phyloP scores from a whole-genome alignment of 768 basidiomycete genomes.

The Pholiota microspora region DNA sequence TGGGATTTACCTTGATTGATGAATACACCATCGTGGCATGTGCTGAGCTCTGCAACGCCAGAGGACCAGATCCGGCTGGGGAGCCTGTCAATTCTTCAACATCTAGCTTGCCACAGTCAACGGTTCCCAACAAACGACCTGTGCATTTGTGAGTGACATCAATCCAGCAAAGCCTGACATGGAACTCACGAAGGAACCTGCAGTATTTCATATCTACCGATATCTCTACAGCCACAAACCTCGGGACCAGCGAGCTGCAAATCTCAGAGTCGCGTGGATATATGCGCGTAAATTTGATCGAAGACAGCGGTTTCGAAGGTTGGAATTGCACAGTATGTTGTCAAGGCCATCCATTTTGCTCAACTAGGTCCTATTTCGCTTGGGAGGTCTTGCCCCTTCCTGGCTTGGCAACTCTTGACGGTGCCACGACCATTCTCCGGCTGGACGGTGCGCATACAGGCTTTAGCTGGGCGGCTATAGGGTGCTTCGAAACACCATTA shows the following conservation, averaged over 20 bases:
- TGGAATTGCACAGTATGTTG: background rate
- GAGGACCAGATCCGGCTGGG: constrained; percentile 35
- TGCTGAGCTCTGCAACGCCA: constrained; percentile 36
- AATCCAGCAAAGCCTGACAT: too few species aligned
- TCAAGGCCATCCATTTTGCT: background rate
- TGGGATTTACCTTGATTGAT: background rate
- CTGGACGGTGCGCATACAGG: background rate
- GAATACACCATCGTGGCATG: constrained; percentile 39
- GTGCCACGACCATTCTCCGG: background rate
- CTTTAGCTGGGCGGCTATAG: background rate
- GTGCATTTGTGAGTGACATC: background rate
- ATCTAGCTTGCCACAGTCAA: constrained; percentile 44
- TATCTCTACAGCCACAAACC: background rate
- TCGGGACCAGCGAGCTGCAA: background rate
- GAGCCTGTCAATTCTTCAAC: constrained; percentile 45
- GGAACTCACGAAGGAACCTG: too few species aligned
- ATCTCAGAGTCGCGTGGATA: background rate
- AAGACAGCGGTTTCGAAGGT: background rate
- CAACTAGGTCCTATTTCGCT: background rate
- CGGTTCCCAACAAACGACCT: constrained; percentile 19
- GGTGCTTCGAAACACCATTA: background rate
- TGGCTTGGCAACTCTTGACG: background rate
- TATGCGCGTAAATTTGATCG: background rate
- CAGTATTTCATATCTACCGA: background rate
- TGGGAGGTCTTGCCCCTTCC: background rate